Base-by-base conservation (phyloP, 2,329 filamentous ascomycete genomes). In the Fusarium albosuccineum region DNA sequence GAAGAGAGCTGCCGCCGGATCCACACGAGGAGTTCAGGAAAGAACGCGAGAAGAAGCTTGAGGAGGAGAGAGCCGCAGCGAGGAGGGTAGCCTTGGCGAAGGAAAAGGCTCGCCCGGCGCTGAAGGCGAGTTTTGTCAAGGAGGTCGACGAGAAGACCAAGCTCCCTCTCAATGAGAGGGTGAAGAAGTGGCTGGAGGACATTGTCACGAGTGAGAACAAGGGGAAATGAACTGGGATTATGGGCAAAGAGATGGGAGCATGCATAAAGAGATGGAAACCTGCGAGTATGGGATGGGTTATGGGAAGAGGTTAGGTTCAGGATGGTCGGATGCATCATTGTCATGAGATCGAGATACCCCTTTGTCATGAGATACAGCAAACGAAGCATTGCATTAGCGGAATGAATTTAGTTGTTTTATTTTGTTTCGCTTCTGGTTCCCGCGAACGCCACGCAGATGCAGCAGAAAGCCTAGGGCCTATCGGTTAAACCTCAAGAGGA, bases 61-160 rank as follows among this genome's bases (percentile, higher is more conserved):
- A 45, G 44, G 37, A 42, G 14, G 34, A 27, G 26, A 51, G 36
- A 39, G 30, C 14, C 9, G 16, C 30, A 42, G 30, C 46, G 13
- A 48, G 16, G n/a, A 11, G 30, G n/a, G 9, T 30, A 29, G 17
- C 29, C 5, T 14, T 11, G 42, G 59, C 33, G 6, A 59, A 50
- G 48, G 53, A 49, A 22, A 29, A 46, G 34, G 41, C 44, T 10
- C 42, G 27, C 2, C 66, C 55, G 29, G 66, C 46, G 42, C 30
- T 72, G 26, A 72, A 51, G 52, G 62, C 66, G 27, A 59, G 60
- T 13, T 50, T 60, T 22, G 49, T 72, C 50, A 68, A 67, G 42
- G 57, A 72, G 16, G 56, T 73, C n/a, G 70, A 67, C 33, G 64
- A 72, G 13, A 57, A 69, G 37, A 66, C 68, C 8, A 66, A 70